Base-by-base conservation (phyloP, 1,284 basidiomycete species). In the Ustilago curta region DNA sequence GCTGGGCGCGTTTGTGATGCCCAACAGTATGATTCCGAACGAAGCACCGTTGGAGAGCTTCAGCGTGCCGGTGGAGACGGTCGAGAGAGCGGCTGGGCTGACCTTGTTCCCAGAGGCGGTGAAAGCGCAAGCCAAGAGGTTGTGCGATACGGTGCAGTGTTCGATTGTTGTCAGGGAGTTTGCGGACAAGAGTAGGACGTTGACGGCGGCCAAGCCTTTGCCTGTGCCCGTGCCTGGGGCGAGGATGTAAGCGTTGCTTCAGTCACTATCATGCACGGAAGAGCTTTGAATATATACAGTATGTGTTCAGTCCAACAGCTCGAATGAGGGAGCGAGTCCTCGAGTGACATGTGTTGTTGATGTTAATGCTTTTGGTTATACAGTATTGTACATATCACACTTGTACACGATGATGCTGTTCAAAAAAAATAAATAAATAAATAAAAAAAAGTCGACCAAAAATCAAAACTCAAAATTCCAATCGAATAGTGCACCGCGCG, bases 81-180 rank as follows among this genome's bases (percentile, higher is more conserved):
- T 99, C 43, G 97, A 99, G 86, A 90, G 91, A 27, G 93, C 94
- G 5, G 92, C 96, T 0, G 96, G 96, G 0, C 88, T 99, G 53
- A 91, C 89, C 1, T 87, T 99, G 37, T 95, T 99, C 87, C 93
- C 95, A 1, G 91, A 93, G 45, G 89, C 89, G 31, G 87, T 98
- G 80, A 97, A 96, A 85, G 76, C 85, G 23, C 86, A 87, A n/a
- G 91, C 93, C 11, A 94, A 91, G 82, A 91, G 93, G 81, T 92
- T 99, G 50, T 99, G 96, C 88, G 74, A 78, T 25, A 71, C 79
- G 11, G 78, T 80, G 25, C 50, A 74, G 47, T 84, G 83, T 56
- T 59, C 66, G 39, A 77, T 84, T 31, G 62, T 84, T 19, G 72
- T 84, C 1, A 61, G 83, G 18, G 81, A 83, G 16, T 84, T 84